These are phyloP conservation scores for Herpetomonas samuelpessoai DNA, from an alignment of 208 protist species.

Conservation along the genomic window DNA sequence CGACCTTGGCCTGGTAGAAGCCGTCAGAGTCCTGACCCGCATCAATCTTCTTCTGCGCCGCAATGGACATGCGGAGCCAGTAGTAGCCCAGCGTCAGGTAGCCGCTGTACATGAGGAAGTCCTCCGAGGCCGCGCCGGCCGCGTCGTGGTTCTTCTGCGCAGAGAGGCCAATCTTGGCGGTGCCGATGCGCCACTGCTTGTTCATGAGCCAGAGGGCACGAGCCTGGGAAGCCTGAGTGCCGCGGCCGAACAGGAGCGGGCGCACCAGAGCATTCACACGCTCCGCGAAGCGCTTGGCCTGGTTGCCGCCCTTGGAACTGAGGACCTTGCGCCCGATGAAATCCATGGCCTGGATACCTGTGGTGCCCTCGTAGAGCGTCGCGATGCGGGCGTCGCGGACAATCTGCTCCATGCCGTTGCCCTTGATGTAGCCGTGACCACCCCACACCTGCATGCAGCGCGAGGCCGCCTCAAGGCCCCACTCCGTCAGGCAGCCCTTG, in stretches of 20 bases:
- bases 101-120: constrained; percentile 81
- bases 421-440: constrained; percentile 80
- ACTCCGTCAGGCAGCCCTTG: constrained; percentile 82
- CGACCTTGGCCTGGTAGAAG: constrained; percentile 84
- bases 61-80: constrained; percentile 85
- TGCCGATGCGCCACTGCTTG: constrained; percentile 62
- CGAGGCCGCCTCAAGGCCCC: constrained; percentile 62
- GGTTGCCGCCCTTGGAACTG: constrained; percentile 46
- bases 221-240: constrained; percentile 29
- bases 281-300: constrained; percentile 28
- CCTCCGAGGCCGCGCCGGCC: constrained; percentile 49
- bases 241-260: constrained; percentile 32
- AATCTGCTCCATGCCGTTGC: constrained; percentile 83
- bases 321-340: constrained; percentile 86
- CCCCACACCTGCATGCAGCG: constrained; percentile 72
- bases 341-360: constrained; percentile 81
- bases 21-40: constrained; percentile 54
- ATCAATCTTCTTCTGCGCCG: constrained; percentile 54
- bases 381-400: constrained; percentile 70
- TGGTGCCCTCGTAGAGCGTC: constrained; percentile 83
- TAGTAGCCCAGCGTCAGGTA: constrained; percentile 81
- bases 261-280: constrained; percentile 37
- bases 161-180: constrained; percentile 39
- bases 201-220: constrained; percentile 56
- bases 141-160: constrained; percentile 43